phyloP scores from a whole-genome alignment of 2,329 filamentous ascomycete species.

The Monosporascus sp. region DNA sequence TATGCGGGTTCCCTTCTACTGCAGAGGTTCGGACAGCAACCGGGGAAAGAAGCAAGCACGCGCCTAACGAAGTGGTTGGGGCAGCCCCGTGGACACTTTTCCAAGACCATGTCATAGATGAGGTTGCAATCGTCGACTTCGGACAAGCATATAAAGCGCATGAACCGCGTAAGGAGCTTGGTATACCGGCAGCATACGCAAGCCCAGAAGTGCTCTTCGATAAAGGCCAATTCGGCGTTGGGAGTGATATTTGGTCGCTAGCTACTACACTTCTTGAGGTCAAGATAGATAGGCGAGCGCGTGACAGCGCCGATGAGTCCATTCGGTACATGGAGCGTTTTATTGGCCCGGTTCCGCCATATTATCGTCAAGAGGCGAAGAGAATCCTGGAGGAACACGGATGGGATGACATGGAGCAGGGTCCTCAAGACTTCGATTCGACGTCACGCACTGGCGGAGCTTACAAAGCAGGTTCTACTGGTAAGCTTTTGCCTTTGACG shows the following conservation, averaged over 20 bases:
- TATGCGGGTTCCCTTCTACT: background rate
- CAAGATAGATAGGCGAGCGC: background rate
- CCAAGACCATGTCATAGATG: background rate
- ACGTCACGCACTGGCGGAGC: background rate
- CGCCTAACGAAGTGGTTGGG: background rate
- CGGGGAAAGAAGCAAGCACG: background rate
- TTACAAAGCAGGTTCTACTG: too few species aligned
- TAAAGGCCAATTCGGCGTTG: background rate
- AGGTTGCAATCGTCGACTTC: background rate
- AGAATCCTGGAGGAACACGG: background rate
- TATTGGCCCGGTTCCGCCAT: background rate
- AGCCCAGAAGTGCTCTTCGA: background rate
- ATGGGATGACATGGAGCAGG: background rate
- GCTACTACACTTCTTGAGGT: background rate
- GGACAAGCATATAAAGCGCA: background rate
- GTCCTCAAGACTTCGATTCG: background rate
- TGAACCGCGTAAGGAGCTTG: background rate
- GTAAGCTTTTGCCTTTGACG: background rate
- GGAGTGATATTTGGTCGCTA: background rate
- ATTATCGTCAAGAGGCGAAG: background rate
- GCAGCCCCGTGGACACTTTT: background rate
- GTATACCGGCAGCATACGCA: background rate
- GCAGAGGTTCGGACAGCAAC: background rate
- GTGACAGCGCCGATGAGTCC: too few species aligned
- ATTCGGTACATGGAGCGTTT: background rate